These are phyloP conservation scores for Mycosphaerelloides madeirae DNA, from an alignment of 2,329 filamentous ascomycete genomes.

Conservation along the genomic window DNA sequence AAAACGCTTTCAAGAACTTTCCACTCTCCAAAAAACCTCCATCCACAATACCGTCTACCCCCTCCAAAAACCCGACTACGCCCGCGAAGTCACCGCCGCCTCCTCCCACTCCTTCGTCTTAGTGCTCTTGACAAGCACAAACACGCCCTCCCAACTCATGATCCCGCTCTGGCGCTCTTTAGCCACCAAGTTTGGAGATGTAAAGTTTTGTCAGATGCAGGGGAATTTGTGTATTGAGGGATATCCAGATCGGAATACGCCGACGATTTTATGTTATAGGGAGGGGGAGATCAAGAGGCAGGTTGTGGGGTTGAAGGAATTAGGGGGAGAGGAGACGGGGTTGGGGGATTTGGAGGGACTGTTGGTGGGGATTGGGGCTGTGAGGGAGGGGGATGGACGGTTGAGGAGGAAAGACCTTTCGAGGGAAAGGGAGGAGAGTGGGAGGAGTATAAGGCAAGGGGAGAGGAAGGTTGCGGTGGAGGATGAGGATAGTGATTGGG, in stretches of 20 bases:
- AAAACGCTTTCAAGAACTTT: slow-evolving; percentile 80
- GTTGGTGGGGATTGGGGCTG: slow-evolving; percentile 74
- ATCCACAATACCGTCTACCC: slow-evolving; percentile 89
- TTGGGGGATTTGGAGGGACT: slow-evolving; percentile 67
- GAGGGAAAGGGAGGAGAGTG: slow-evolving; percentile 38
- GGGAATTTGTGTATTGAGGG: slow-evolving; percentile 92
- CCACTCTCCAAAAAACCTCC: slow-evolving; percentile 67
- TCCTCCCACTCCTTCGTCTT: slow-evolving; percentile 64
- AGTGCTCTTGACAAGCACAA: slow-evolving; percentile 79
- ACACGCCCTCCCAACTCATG: slow-evolving; percentile 78
- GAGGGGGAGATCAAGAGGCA: slow-evolving; percentile 91
- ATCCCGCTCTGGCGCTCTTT: slow-evolving; percentile 81
- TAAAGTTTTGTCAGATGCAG: slow-evolving; percentile 97
- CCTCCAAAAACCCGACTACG: slow-evolving; percentile 89
- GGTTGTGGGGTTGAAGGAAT: slow-evolving; percentile 77
- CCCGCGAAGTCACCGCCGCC: slow-evolving; percentile 84
- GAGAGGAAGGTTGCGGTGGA: slow-evolving; percentile 33
- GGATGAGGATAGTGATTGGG: slow-evolving; percentile 54
- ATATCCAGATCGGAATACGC: slow-evolving; percentile 91
- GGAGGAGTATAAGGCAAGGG: slow-evolving; percentile 20
- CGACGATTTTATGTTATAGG: slow-evolving; percentile 86
- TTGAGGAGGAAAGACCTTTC: slow-evolving; percentile 59
- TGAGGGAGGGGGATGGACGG: slow-evolving; percentile 73
- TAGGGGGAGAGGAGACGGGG: slow-evolving; percentile 70
- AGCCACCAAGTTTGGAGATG: slow-evolving; percentile 78